phyloP scores from a whole-genome alignment of 371 early-diverging fungal genomes.

The Mortierella sp. region DNA sequence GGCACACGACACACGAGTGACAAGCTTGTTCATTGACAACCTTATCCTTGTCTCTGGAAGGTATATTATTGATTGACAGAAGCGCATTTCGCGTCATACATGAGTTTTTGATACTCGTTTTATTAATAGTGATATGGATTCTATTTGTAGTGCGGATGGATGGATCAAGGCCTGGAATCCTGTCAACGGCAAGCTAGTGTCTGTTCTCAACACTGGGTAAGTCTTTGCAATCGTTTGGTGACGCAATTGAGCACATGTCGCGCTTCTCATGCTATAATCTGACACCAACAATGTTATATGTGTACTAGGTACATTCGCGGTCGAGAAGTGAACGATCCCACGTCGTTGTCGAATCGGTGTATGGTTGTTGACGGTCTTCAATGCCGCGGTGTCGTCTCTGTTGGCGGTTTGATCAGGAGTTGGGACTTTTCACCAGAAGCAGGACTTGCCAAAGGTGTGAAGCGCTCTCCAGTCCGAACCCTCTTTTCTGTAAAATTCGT shows the following conservation, averaged over 20 bases:
- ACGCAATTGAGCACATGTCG: neutral
- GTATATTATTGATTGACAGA: constrained; percentile 6
- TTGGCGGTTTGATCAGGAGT: constrained; percentile 32
- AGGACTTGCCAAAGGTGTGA: constrained; percentile 37
- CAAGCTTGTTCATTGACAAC: constrained; percentile 51
- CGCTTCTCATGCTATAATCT: neutral
- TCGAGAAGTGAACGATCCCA: constrained; percentile 19
- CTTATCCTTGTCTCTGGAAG: constrained; percentile 49
- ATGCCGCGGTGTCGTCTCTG: constrained; percentile 38
- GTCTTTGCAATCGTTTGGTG: neutral
- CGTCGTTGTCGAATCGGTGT: constrained; percentile 14
- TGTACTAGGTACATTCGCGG: constrained; percentile 24
- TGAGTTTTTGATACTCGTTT: neutral
- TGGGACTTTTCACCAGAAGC: constrained; percentile 59
- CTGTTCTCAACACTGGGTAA: constrained; percentile 45
- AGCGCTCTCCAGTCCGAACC: neutral
- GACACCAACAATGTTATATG: neutral
- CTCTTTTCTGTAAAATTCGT: neutral
- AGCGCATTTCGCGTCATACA: neutral
- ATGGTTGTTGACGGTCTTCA: constrained; percentile 36
- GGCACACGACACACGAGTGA: constrained; percentile 35
- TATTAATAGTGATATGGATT: neutral
- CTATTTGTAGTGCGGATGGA: constrained; percentile 33
- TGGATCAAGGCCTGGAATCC: constrained; percentile 55
- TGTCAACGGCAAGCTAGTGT: constrained; percentile 41